Conservation (phyloP, 768 basidiomycete species). For the Chalciporus sphaerocephalus region DNA sequence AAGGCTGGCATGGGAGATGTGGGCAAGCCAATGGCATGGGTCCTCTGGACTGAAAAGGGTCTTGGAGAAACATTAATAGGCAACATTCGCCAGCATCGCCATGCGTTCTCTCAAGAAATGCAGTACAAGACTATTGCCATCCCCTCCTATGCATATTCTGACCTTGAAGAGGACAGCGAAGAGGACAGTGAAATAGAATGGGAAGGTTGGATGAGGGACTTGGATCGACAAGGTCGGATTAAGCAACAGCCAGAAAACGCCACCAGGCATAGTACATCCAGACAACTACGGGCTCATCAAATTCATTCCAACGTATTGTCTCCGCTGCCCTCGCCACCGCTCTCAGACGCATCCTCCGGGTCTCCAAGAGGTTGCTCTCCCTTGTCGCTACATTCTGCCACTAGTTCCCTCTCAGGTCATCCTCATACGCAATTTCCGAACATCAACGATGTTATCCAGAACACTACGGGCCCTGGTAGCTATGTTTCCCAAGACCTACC, state of each 20-base stretch:
- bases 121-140: conserved; percentile 13
- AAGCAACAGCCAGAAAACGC: conserved; percentile 8
- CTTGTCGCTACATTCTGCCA: conserved; percentile 5
- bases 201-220: conserved; percentile 61
- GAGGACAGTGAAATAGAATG: conserved; percentile 58
- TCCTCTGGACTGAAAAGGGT: conserved; percentile 33
- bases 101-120: conserved; percentile 22
- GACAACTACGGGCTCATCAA: neutral
- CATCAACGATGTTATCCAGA: conserved; percentile 19
- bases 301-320: conserved; percentile 1
- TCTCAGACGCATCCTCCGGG: conserved; percentile 22
- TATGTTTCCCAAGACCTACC: conserved; percentile 4
- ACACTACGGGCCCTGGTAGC: neutral
- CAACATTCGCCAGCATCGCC: conserved; percentile 22
- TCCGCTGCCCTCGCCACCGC: conserved; percentile 25
- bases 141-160: conserved; percentile 7
- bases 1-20: conserved; percentile 57
- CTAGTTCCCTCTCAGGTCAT: neutral
- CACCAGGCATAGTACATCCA: neutral
- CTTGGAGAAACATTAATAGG: conserved; percentile 17
- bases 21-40: conserved; percentile 49
- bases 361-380: conserved; percentile 21
- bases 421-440: conserved; percentile 16
- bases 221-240: conserved; percentile 37
- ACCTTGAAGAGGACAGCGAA: conserved; percentile 36